Evolutionary conservation across 305 asterid genomes (phyloP), one percentile per base, ranked within the genome.

Genomic region (Ilex paraguariensis): DNA sequence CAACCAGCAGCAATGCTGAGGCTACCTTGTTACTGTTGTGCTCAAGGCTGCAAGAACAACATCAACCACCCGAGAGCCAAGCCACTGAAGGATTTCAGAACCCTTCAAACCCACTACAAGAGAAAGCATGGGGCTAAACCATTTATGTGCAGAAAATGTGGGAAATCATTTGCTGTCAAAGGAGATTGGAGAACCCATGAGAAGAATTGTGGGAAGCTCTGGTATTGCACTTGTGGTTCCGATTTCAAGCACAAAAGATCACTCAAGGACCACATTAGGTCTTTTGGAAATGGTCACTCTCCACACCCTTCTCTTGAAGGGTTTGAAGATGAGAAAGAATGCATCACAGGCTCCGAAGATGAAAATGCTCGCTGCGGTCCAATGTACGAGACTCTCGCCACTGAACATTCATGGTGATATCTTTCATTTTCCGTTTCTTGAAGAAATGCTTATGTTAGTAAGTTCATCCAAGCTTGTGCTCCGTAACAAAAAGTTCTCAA

Each of bases 161-260:
- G 88, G 7, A 91, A 91, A 33, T 64, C 84, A 0, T 88, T 91
- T 57, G 98, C 98, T 0, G 98, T 91, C 4, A 86, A 83, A 54
- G 98, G 98, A 11, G 98, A 91, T 46, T 91, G 98, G 98, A 67
- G 96, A 46, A 91, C 98, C 0, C 97, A 90, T 64, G 97, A 87
- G 76, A 90, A 87, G 68, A 90, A 90, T 64, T 90, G 97, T 69
- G 98, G 98, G 4, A 91, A 88, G 60, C 75, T 88, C 3, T 91
- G 98, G 96, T 88, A 68, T 72, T 91, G 98, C 81, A 67, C 68
- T 5, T 88, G 98, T 64, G 95, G 97, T 17, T 90, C 95, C 16
- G 95, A 90, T 51, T 87, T 87, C 73, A 90, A 90, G 67, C 97
- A 90, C 80, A 90, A 90, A 63, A 69, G 97, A 33, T 90, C 97